Percentiles rank a stretch among this genome's conserved stretches.
These are phyloP conservation scores for Escovopsis sp. DNA, from an alignment of 2,329 filamentous ascomycete species.

Conservation along the genomic window DNA sequence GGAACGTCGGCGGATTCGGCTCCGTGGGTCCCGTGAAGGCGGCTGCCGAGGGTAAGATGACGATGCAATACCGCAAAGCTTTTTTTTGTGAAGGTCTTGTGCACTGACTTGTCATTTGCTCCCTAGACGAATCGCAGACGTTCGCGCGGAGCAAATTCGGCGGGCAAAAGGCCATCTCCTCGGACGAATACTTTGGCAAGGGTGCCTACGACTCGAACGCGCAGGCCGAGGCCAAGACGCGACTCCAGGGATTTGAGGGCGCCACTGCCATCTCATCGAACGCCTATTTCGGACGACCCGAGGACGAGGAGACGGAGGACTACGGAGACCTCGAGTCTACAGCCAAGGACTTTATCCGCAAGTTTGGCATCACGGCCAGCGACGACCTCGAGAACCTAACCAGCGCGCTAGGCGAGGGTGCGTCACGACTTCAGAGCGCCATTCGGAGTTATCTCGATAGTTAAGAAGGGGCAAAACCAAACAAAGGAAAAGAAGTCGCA, in stretches of 20 bases:
- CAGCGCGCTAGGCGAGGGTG: constrained; percentile 71
- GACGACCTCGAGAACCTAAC: constrained; percentile 90
- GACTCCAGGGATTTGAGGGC: constrained; percentile 85
- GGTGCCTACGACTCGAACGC: constrained; percentile 67
- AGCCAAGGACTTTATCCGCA: constrained; percentile 89
- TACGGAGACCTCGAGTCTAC: constrained; percentile 88
- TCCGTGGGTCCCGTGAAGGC: constrained; percentile 65
- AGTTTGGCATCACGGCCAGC: constrained; percentile 87
- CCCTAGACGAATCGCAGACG: constrained; percentile 56
- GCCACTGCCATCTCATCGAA: constrained; percentile 88
- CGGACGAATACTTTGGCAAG: constrained; percentile 95
- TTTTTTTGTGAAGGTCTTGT: not conserved
- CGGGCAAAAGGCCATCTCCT: constrained; percentile 86
- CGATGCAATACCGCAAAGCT: no score
- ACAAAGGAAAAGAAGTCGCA: not conserved
- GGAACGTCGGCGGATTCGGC: constrained; percentile 75
- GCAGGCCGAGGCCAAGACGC: constrained; percentile 71
- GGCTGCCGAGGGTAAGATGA: constrained; percentile 45
- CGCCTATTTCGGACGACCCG: constrained; percentile 89
- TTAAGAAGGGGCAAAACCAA: constrained; percentile 19
- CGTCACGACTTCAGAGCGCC: constrained; percentile 65
- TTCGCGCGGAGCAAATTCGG: constrained; percentile 85
- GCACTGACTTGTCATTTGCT: not conserved
- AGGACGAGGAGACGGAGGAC: constrained; percentile 64
- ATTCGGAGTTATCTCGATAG: constrained; percentile 50